phyloP scores from a whole-genome alignment of 768 basidiomycete genomes.

The Crepidotus variabilis region DNA sequence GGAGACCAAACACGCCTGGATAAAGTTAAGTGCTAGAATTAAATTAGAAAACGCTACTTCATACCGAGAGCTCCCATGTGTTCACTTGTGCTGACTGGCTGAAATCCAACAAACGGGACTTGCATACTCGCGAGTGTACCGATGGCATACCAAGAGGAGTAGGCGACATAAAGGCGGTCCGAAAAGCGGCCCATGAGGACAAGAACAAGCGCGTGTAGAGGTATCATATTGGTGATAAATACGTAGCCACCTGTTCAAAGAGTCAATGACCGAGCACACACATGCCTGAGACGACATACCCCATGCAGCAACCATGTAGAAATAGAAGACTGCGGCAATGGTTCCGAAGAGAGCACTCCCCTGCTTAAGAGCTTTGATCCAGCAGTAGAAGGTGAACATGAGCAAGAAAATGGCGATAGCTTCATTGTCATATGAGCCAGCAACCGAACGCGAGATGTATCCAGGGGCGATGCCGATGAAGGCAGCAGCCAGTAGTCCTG shows the following conservation, averaged over 20 bases:
- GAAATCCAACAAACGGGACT: conserved; percentile 98
- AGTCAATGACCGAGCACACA: background rate
- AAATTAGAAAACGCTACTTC: conserved; percentile 13
- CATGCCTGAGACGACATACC: conserved; percentile 43
- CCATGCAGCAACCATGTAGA: conserved; percentile 99
- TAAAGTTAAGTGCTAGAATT: conserved; percentile 10
- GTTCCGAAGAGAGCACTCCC: conserved; percentile 93
- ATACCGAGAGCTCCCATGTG: conserved; percentile 97
- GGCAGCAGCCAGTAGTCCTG: conserved; percentile 94
- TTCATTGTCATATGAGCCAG: conserved; percentile 99
- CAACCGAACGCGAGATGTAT: conserved; percentile 98
- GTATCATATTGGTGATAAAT: conserved; percentile 99
- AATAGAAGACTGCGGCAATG: conserved; percentile 92
- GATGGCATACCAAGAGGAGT: conserved; percentile 97
- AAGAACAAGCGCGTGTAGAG: conserved; percentile 90
- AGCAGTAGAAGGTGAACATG: conserved; percentile 97
- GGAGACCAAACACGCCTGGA: conserved; percentile 87
- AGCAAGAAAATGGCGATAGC: conserved; percentile 99
- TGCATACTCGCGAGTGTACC: conserved; percentile 98
- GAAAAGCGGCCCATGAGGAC: conserved; percentile 96
- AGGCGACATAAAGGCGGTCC: conserved; percentile 88
- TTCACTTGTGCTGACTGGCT: conserved; percentile 95
- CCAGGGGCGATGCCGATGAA: conserved; percentile 98
- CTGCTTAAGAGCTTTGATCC: conserved; percentile 94
- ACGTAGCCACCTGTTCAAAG: conserved; percentile 79